Conservation (phyloP, 2,329 filamentous ascomycete genomes). For the Neurospora sp. region DNA sequence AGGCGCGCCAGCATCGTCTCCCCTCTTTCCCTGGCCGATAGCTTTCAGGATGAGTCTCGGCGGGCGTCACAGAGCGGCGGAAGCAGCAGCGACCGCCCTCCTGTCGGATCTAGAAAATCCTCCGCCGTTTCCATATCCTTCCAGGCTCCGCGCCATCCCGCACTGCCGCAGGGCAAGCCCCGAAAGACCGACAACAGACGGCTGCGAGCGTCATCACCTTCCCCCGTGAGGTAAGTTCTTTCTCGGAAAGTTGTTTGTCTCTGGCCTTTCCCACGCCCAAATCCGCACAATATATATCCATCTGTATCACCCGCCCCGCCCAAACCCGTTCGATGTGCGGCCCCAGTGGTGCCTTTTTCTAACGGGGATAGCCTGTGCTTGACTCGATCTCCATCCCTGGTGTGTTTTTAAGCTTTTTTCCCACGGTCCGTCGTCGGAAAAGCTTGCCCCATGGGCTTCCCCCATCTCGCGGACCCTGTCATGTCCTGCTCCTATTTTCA, state of each 20-base stretch:
- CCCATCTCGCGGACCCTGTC: background rate
- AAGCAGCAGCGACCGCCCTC: constrained; percentile 25
- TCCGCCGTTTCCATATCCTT: constrained; percentile 40
- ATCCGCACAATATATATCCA: background rate
- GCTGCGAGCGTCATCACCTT: constrained; percentile 37
- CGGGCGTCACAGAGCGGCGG: constrained; percentile 22
- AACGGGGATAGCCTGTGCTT: constrained; percentile 6
- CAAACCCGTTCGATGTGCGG: constrained; percentile 3
- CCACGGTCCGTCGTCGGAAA: background rate
- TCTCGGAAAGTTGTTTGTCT: background rate
- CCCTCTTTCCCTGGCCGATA: constrained; percentile 12
- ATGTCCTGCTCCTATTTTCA: background rate
- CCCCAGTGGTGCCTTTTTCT: constrained; percentile 10
- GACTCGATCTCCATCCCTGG: background rate
- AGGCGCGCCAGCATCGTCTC: constrained; percentile 15
- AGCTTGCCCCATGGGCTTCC: background rate
- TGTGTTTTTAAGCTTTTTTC: background rate
- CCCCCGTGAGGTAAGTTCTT: constrained; percentile 35
- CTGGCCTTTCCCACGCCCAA: background rate
- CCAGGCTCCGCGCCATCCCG: constrained; percentile 31
- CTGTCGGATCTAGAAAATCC: constrained; percentile 29
- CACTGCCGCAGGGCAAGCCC: constrained; percentile 37
- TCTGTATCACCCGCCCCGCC: background rate
- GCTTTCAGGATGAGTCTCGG: constrained; percentile 9
- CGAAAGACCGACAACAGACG: constrained; percentile 33